Percentiles rank a stretch among this genome's conserved stretches.
These are phyloP conservation scores for Cercospora zeae-maydis DNA, from an alignment of 2,329 filamentous ascomycete species.

Conservation along the genomic window DNA sequence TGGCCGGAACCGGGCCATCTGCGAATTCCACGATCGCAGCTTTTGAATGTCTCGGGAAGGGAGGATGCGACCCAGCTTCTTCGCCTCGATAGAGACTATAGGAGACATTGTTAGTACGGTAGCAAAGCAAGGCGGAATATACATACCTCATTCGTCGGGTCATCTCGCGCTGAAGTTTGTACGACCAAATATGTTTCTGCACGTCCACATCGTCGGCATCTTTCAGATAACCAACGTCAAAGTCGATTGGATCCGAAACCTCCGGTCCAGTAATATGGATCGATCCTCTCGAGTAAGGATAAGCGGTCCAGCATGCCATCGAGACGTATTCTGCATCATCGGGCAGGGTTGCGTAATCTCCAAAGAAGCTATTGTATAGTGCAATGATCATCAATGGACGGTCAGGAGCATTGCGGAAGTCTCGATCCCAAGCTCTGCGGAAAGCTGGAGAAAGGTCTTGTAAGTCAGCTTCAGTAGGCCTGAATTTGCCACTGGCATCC, in stretches of 20 bases:
- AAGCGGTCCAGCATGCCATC: conserved; percentile 51
- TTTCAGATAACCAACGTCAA: conserved; percentile 40
- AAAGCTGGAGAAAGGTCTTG: conserved; percentile 52
- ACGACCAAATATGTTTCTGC: conserved; percentile 59
- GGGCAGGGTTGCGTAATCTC: conserved; percentile 23
- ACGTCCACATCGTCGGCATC: conserved; percentile 48
- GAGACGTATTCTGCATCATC: conserved; percentile 47
- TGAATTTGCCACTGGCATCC: conserved; percentile 53
- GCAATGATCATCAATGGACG: conserved; percentile 49
- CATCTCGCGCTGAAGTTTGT: conserved; percentile 62
- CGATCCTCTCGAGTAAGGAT: conserved; percentile 59
- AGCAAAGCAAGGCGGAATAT: not conserved
- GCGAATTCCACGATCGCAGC: conserved; percentile 35
- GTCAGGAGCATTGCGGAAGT: conserved; percentile 48
- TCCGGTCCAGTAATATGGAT: conserved; percentile 56
- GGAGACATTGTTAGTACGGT: not conserved
- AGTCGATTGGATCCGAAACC: conserved; percentile 33
- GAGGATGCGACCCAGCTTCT: conserved; percentile 37
- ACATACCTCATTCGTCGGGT: conserved; percentile 47
- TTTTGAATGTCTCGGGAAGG: conserved; percentile 43
- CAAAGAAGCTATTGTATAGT: conserved; percentile 33
- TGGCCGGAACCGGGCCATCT: conserved; percentile 38
- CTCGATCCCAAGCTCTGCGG: conserved; percentile 51
- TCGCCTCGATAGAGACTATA: conserved; percentile 45
- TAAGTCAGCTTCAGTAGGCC: conserved; percentile 53